Conservation (phyloP, 1,284 basidiomycete genomes). For the Irpex sp. region DNA sequence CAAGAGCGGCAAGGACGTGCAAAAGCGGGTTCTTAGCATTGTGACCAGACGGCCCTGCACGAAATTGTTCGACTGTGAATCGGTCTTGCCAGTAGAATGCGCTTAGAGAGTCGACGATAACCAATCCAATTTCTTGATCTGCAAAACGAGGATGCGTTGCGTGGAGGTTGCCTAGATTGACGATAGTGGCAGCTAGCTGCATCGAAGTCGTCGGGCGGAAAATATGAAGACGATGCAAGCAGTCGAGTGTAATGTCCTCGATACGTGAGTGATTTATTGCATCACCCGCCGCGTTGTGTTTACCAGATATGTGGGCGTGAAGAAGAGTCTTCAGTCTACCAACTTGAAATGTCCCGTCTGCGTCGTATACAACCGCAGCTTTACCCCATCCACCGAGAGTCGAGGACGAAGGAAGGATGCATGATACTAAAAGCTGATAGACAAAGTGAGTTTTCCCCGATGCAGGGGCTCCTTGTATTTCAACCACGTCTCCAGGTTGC, state of each 20-base stretch:
- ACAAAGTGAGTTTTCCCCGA: conserved; percentile 76
- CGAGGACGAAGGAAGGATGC: conserved; percentile 46
- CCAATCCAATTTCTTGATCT: conserved; percentile 51
- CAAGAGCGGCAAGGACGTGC: conserved; percentile 46
- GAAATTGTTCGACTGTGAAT: conserved; percentile 55
- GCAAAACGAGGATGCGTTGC: conserved; percentile 36
- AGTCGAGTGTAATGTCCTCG: neutral
- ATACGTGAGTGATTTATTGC: neutral
- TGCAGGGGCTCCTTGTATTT: conserved; percentile 69
- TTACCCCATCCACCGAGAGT: conserved; percentile 51
- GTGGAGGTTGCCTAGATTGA: conserved; percentile 57
- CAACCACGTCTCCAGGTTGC: conserved; percentile 54
- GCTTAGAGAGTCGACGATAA: conserved; percentile 74
- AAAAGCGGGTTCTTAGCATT: conserved; percentile 33
- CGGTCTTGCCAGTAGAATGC: conserved; percentile 77
- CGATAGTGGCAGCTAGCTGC: conserved; percentile 65
- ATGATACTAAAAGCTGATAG: conserved; percentile 59
- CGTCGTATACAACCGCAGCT: conserved; percentile 65
- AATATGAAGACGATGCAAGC: conserved; percentile 53
- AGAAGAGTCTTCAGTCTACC: conserved; percentile 47
- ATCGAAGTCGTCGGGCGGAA: conserved; percentile 63
- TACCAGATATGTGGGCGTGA: conserved; percentile 28
- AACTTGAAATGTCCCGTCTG: conserved; percentile 60
- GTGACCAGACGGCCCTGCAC: conserved; percentile 16
- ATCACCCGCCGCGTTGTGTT: neutral